A percentile compares a stretch with the other conserved stretches of the same genome.
Evolutionary conservation across 139 green algal species (phyloP).

Genomic region (Micromonas pusilla): DNA sequence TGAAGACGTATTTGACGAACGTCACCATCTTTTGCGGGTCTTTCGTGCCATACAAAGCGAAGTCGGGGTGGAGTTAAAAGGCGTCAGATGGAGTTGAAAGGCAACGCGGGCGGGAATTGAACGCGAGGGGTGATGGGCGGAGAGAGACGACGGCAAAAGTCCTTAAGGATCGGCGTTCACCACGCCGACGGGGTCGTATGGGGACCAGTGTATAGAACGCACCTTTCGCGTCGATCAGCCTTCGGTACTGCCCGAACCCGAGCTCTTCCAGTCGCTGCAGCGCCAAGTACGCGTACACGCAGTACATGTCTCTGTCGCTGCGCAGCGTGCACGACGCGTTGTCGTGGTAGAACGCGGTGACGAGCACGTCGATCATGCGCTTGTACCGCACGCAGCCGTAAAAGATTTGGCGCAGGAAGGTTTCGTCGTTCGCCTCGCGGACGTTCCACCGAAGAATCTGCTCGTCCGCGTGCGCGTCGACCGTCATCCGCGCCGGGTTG

Average conservation of each 20-base stretch:
- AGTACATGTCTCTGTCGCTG: conserved; percentile 31
- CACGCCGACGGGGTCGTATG: no score
- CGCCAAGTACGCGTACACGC: conserved; percentile 23
- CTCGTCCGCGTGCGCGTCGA: conserved; percentile 34
- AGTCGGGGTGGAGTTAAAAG: no score
- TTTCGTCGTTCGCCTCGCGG: background rate
- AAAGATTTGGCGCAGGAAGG: background rate
- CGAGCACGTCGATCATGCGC: conserved; percentile 21
- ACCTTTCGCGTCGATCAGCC: conserved; percentile 51
- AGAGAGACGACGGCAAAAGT: no score
- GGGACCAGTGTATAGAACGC: no score
- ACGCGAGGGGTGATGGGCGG: no score
- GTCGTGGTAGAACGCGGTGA: conserved; percentile 23
- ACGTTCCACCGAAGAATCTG: conserved; percentile 8
- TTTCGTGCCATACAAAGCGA: no score
- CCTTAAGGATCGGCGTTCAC: no score
- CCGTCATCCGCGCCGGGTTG: conserved; percentile 28
- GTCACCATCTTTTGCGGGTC: conserved; percentile 65
- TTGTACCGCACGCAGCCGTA: conserved; percentile 21
- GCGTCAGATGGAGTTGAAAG: no score
- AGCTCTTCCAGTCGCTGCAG: conserved; percentile 32
- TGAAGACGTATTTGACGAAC: conserved; percentile 60
- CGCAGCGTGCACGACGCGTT: conserved; percentile 4
- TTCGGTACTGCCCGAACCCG: conserved; percentile 33
- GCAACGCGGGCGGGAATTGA: no score